Base-by-base conservation (phyloP, 495 filamentous ascomycete genomes). In the Arthonia radiata region DNA sequence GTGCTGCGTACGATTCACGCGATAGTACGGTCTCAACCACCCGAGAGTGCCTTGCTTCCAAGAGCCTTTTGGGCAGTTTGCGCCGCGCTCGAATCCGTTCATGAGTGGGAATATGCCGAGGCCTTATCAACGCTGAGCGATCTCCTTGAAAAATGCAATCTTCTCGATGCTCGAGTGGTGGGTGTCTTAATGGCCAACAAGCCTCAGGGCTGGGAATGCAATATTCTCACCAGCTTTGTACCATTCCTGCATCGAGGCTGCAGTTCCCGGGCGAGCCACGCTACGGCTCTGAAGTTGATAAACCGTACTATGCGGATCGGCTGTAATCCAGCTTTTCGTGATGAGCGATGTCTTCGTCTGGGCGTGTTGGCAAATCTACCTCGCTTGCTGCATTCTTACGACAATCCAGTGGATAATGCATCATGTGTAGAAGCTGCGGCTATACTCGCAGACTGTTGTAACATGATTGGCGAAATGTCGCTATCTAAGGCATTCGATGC, bases 51-150 rank as follows among this genome's bases (percentile, higher is more conserved):
- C n/a, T n/a, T n/a, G n/a, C 57, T 99, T 9, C 82, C 86, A 4
- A 81, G 93, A 38, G 52, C 94, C 1, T 99, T 94, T 50, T 99
- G 86, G 86, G 83, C 83, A 1, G 89, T 77, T 2, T 91, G 81
- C 40, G 83, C 86, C 15, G 94, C 86, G 41, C 53, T 94, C 21
- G 78, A 93, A 41, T 93, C 86, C 1, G 81, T 92, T 33, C 81
- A 92, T 33, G 86, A 94, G 46, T 66, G 68, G 8, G 86, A 99
- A 43, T 99, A 91, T 38, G 61, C 83, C 30, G 82, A 92, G 39
- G 80, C 74, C 24, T 53, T 90, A 11, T 67, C 71, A 18, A 92
- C 94, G 71, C 57, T 99, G n/a, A 73, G 90, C 18, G 72, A 77
- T 38, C 61, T 90, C 26, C 43, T 99, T 19, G 60, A 65, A 37